phyloP scores from a whole-genome alignment of 305 asterid species.

The Fraxinus paxiana region DNA sequence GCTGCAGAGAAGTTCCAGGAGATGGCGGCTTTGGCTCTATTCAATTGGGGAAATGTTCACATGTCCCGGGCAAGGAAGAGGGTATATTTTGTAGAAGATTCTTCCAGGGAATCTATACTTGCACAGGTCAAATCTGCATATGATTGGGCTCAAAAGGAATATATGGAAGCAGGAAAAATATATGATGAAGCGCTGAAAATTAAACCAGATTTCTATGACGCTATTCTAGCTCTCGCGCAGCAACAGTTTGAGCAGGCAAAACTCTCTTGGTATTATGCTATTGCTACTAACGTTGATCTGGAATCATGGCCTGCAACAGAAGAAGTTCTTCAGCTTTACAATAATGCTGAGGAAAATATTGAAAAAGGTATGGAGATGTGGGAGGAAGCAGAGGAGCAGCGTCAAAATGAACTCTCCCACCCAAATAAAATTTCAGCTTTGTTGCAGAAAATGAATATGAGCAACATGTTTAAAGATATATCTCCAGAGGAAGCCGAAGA shows the following conservation, averaged over 20 bases:
- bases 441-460: conserved; percentile 51
- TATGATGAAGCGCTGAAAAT: conserved; percentile 71
- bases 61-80: conserved; percentile 73
- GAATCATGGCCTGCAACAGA: conserved; percentile 60
- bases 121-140: conserved; percentile 45
- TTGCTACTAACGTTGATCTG: conserved; percentile 50
- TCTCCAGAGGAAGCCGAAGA: conserved; percentile 63
- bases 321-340: conserved; percentile 67
- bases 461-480: conserved; percentile 37
- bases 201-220: conserved; percentile 65
- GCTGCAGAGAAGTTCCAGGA: conserved; percentile 85
- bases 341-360: conserved; percentile 74
- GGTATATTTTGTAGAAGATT: conserved; percentile 55
- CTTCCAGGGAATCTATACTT: conserved; percentile 51
- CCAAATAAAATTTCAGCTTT: conserved; percentile 32
- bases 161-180: conserved; percentile 55
- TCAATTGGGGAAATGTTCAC: conserved; percentile 87
- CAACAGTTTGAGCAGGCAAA: conserved; percentile 87
- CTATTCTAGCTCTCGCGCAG: conserved; percentile 67
- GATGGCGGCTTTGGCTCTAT: conserved; percentile 84
- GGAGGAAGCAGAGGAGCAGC: conserved; percentile 60
- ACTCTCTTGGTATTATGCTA: conserved; percentile 72
- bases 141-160: conserved; percentile 74
- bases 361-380: conserved; percentile 84
- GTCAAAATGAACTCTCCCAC: conserved; percentile 34